Conservation (phyloP, 2,329 filamentous ascomycete species). For the Xylariaceae sp. region DNA sequence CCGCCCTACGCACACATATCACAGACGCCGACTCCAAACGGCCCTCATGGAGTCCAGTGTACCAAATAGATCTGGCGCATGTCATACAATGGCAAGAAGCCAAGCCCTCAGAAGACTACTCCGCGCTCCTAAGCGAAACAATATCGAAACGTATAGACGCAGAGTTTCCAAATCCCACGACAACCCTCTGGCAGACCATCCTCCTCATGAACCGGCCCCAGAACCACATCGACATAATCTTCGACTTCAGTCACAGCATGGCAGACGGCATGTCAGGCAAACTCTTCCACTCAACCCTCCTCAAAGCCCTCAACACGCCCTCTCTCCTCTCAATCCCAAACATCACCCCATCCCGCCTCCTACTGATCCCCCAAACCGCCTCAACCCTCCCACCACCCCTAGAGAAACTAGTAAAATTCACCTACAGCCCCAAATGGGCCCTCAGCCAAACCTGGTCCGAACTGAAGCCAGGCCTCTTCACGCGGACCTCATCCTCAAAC, state of each 20-base stretch:
- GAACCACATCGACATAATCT: conserved; percentile 16
- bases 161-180: conserved; percentile 5
- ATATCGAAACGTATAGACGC: conserved; percentile 16
- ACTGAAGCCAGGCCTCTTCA: conserved; percentile 6
- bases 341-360: conserved; percentile 20
- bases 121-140: neutral
- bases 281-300: conserved; percentile 23
- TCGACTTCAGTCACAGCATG: conserved; percentile 19
- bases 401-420: conserved; percentile 16
- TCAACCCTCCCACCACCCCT: conserved; percentile 3
- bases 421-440: conserved; percentile 11
- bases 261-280: conserved; percentile 22
- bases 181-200: conserved; percentile 20
- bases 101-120: conserved; percentile 2
- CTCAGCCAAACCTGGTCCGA: conserved; percentile 16
- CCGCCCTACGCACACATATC: conserved; percentile 18
- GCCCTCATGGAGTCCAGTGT: conserved; percentile 17
- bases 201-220: neutral
- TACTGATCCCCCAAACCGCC: conserved; percentile 24
- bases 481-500: neutral
- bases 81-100: conserved; percentile 21
- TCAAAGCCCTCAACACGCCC: conserved; percentile 26
- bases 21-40: conserved; percentile 13
- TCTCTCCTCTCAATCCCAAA: conserved; percentile 16
- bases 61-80: conserved; percentile 14